Percentiles rank a stretch among this genome's conserved stretches.
Evolutionary conservation across 2,329 filamentous ascomycete genomes (phyloP).

Genomic region (Aspergillus caelatus): DNA sequence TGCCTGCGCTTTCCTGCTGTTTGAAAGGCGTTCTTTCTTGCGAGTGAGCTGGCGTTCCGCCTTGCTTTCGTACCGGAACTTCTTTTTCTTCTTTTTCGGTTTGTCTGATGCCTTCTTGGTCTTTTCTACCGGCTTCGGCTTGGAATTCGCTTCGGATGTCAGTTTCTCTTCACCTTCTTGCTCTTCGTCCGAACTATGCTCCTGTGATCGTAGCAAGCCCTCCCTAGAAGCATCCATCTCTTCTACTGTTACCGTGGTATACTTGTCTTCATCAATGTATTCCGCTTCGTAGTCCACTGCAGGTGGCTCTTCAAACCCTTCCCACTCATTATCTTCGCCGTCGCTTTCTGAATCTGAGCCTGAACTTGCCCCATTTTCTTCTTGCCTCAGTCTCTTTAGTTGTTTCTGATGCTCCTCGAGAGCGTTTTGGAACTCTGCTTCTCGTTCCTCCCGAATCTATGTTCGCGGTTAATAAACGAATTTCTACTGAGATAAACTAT

Average conservation of each 20-base stretch:
- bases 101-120: constrained; percentile 50
- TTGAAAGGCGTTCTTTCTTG: constrained; percentile 68
- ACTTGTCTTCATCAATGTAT: constrained; percentile 94
- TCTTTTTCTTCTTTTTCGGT: constrained; percentile 81
- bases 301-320: constrained; percentile 60
- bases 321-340: constrained; percentile 59
- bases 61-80: constrained; percentile 92
- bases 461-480: constrained; percentile 2
- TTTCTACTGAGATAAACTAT: not conserved
- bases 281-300: constrained; percentile 81
- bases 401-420: constrained; percentile 74
- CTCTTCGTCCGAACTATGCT: constrained; percentile 31
- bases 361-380: constrained; percentile 30
- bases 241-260: constrained; percentile 92
- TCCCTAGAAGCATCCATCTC: constrained; percentile 78
- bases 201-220: constrained; percentile 63
- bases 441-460: constrained; percentile 81
- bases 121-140: constrained; percentile 49
- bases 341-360: constrained; percentile 30
- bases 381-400: constrained; percentile 62
- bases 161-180: constrained; percentile 34
- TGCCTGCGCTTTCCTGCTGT: constrained; percentile 68
- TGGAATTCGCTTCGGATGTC: constrained; percentile 32
- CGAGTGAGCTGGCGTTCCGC: constrained; percentile 69
- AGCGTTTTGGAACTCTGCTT: constrained; percentile 78